Percentiles rank a stretch among this genome's conserved stretches.
phyloP scores from a whole-genome alignment of 2,329 filamentous ascomycete genomes.

The Basipetospora sp. region DNA sequence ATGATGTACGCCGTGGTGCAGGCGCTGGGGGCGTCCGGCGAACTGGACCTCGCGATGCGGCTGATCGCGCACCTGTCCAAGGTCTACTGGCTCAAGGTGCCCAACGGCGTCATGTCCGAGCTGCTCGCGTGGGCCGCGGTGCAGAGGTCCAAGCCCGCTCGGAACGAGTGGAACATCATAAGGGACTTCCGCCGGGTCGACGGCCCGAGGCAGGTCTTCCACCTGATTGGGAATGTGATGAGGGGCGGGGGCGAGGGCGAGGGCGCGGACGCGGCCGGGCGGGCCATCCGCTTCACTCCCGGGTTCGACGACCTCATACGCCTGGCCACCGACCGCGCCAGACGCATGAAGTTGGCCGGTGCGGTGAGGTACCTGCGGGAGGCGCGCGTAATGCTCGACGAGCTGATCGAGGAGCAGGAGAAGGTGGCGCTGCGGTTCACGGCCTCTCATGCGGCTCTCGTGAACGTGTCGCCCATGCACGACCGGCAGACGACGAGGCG shows the following conservation, averaged over 20 bases:
- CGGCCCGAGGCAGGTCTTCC: constrained; percentile 27
- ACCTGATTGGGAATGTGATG: constrained; percentile 48
- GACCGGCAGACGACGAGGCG: too few relatives aligned
- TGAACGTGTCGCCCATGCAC: constrained; percentile 8
- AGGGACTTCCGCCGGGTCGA: constrained; percentile 21
- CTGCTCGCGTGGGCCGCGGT: constrained; percentile 55
- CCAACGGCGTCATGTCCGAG: constrained; percentile 46
- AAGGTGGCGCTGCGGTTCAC: constrained; percentile 12
- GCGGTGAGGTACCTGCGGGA: not conserved
- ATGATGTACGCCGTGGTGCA: constrained; percentile 56
- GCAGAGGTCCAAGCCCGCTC: constrained; percentile 26
- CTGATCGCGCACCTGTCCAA: constrained; percentile 48
- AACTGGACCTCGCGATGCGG: constrained; percentile 42
- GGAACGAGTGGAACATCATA: constrained; percentile 22
- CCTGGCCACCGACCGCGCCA: not conserved
- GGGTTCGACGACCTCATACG: constrained; percentile 40
- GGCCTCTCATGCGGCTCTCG: not conserved
- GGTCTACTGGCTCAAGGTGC: constrained; percentile 43
- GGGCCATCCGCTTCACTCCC: constrained; percentile 38
- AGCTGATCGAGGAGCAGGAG: constrained; percentile 11
- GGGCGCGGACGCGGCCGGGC: too few relatives aligned
- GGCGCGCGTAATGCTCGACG: constrained; percentile 12
- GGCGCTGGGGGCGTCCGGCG: constrained; percentile 50
- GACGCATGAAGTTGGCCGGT: not conserved
- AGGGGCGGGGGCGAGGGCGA: constrained; percentile 41